Base-by-base conservation (phyloP, 306 rosid genomes). In the Styphnolobium japonicum region DNA sequence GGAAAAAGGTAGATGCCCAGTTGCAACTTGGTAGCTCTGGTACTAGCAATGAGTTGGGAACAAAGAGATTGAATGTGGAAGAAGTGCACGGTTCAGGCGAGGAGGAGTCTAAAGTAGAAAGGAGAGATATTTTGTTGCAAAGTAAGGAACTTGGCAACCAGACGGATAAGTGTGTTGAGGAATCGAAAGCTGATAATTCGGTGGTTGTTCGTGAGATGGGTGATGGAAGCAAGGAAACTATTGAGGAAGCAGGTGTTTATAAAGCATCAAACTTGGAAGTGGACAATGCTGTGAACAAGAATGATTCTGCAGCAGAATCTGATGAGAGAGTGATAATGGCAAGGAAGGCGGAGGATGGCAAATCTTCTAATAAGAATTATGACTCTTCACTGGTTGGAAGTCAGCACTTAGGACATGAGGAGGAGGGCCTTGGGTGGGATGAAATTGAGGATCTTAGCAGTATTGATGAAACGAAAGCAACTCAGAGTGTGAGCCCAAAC, bases 371-470 rank as follows among this genome's bases (percentile, higher is more conserved):
- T 18, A 87, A 82, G 36, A 82, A 40, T 67, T 73, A 81, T 5
- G 86, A 88, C 57, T 82, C 70, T 33, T 80, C 85, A 0, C 76
- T 77, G 70, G 89, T 70, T 78, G 84, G 86, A 15, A 77, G 52
- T 21, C 82, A 39, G 84, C 80, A 82, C 3, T 62, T 87, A 6
- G 62, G 63, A 40, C 74, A 86, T 0, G 88, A 87, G 73, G 92
- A 87, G 33, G 96, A 91, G 78, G 98, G 92, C 75, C 91, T 94
- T 75, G 97, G 86, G 10, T 94, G 98, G 97, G 97, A 94, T 79
- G 98, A 94, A 80, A 94, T 92, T 68, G 96, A 90, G 88, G 98
- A 92, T 94, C 88, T 92, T 73, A 89, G 90, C 79, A 60, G 86
- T 80, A 82, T 92, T 77, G 93, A 90, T 78, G 93, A 86, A 9